phyloP scores from a whole-genome alignment of 208 protist genomes.

The Trypanosoma rangeli region DNA sequence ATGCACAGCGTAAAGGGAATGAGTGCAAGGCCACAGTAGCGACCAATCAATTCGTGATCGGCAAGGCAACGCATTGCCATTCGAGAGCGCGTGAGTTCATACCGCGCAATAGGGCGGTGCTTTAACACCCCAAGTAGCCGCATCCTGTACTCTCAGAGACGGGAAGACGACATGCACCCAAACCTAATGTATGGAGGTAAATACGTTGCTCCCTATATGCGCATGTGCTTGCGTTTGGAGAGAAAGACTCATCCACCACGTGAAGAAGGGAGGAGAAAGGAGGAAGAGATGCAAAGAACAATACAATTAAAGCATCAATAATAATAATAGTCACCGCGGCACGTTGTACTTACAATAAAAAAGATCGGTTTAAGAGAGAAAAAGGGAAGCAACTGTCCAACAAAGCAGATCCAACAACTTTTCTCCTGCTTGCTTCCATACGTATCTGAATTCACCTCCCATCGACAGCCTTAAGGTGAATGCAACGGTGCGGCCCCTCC shows the following conservation, averaged over 20 bases:
- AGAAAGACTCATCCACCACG: too few relatives aligned
- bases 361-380: not conserved
- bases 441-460: conserved; percentile 27
- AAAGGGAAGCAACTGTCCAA: not conserved
- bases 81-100: conserved; percentile 56
- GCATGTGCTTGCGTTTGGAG: not conserved
- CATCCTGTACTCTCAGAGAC: conserved; percentile 21
- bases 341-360: not conserved
- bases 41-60: conserved; percentile 77
- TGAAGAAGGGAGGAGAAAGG: too few relatives aligned
- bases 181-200: too few relatives aligned
- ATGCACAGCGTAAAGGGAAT: conserved; percentile 75
- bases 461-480: conserved; percentile 59
- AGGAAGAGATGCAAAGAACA: too few relatives aligned
- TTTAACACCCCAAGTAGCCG: conserved; percentile 30
- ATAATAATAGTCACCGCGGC: not conserved
- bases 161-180: not conserved
- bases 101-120: conserved; percentile 31
- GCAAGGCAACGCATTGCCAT: conserved; percentile 56
- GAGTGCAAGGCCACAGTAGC: conserved; percentile 69
- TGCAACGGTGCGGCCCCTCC: conserved; percentile 69
- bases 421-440: not conserved
- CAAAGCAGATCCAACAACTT: not conserved
- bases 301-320: not conserved
- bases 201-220: not conserved